Evolutionary conservation across 176 grass and related monocot species (phyloP).

Genomic region (Poa pratensis): DNA sequence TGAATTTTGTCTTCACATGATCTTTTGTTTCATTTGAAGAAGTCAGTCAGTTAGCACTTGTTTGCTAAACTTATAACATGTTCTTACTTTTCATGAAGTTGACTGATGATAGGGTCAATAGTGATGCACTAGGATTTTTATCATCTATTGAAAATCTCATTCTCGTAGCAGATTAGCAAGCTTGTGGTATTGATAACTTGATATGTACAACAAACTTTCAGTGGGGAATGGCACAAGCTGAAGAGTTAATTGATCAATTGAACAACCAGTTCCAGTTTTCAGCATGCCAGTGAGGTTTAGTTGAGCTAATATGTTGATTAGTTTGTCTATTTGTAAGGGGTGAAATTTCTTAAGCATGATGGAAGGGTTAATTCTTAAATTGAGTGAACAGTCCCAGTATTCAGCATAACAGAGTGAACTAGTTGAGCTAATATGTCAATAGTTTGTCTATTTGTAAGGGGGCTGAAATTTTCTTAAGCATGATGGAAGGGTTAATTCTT

Average conservation of each 20-base stretch:
- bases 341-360: not conserved
- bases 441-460: not conserved
- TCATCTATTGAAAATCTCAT: conserved; percentile 1
- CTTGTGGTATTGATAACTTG: not conserved
- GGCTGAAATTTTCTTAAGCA: not conserved
- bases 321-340: not conserved
- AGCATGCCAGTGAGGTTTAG: conserved; percentile 4
- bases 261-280: not conserved
- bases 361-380: not conserved
- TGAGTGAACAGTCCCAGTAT: not conserved
- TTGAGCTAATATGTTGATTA: conserved; percentile 4
- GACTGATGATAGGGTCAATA: not conserved
- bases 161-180: conserved; percentile 10
- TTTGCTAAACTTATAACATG: not conserved
- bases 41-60: conserved; percentile 16
- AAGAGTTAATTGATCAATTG: not conserved
- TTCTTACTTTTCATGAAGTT: not conserved
- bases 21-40: conserved; percentile 1
- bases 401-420: conserved; percentile 12
- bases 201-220: conserved; percentile 13
- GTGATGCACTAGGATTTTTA: not conserved
- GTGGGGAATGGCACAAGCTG: not conserved
- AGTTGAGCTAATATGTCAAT: not conserved
- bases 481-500: not conserved
- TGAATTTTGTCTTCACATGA: not conserved